A percentile compares a stretch with the other conserved stretches of the same genome.
These are phyloP conservation scores for Clonostachys byssicola DNA, from an alignment of 2,329 filamentous ascomycete species.

Conservation along the genomic window DNA sequence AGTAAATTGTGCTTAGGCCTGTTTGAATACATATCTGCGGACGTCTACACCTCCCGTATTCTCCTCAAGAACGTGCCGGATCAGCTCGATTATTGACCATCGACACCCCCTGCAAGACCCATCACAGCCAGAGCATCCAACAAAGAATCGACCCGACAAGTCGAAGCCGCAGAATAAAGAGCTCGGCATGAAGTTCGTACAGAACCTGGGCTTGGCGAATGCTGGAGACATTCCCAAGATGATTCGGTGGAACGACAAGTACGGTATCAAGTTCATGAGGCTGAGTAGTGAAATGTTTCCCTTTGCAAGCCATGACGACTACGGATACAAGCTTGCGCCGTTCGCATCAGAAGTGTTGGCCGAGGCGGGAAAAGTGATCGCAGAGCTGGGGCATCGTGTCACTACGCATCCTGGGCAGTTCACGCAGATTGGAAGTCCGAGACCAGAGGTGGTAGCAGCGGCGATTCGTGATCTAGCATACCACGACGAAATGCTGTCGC, in stretches of 20 bases:
- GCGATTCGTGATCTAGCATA: slow-evolving; percentile 82
- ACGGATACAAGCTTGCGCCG: slow-evolving; percentile 79
- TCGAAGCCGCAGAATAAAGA: slow-evolving; percentile 60
- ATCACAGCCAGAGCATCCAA: slow-evolving; percentile 71
- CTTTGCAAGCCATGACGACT: slow-evolving; percentile 82
- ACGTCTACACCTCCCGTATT: slow-evolving; percentile 80
- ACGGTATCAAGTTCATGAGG: slow-evolving; percentile 87
- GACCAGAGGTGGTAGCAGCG: slow-evolving; percentile 69
- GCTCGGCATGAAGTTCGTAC: slow-evolving; percentile 68
- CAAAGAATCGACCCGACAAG: slow-evolving; percentile 82
- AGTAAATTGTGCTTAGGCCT: slow-evolving; percentile 50
- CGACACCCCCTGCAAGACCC: slow-evolving; percentile 77
- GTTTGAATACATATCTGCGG: slow-evolving; percentile 87
- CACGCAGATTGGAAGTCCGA: slow-evolving; percentile 84
- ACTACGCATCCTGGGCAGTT: slow-evolving; percentile 92
- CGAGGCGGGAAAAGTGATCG: slow-evolving; percentile 73
- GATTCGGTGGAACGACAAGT: slow-evolving; percentile 87
- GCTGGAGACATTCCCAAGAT: slow-evolving; percentile 80
- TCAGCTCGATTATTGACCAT: slow-evolving; percentile 86
- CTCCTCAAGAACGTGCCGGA: slow-evolving; percentile 85
- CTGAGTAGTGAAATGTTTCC: slow-evolving; percentile 96
- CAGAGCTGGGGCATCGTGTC: slow-evolving; percentile 75
- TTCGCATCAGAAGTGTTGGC: slow-evolving; percentile 78
- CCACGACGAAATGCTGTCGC: slow-evolving; percentile 77
- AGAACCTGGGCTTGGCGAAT: slow-evolving; percentile 76